These are phyloP conservation scores for Alternaria gaisen DNA, from an alignment of 2,329 filamentous ascomycete species.

Conservation along the genomic window DNA sequence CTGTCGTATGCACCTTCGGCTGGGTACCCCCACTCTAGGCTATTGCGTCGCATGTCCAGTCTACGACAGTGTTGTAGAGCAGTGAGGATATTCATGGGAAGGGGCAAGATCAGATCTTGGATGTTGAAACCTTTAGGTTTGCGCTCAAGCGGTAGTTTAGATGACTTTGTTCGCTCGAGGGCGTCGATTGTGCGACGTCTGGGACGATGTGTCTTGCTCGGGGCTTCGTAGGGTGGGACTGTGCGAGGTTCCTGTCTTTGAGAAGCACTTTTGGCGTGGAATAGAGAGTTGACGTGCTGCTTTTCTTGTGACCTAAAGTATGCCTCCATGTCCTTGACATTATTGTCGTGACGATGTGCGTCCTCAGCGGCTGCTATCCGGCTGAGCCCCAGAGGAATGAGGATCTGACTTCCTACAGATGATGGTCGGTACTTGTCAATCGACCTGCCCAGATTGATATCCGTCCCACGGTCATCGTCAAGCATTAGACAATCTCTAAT, in stretches of 20 bases:
- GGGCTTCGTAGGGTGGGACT: neutral
- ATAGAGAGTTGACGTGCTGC: neutral
- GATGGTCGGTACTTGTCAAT: slow-evolving; percentile 10
- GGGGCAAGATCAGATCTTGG: slow-evolving; percentile 31
- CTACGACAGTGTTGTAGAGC: slow-evolving; percentile 23
- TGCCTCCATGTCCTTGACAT: slow-evolving; percentile 9
- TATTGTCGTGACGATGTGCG: neutral
- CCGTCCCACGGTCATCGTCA: neutral
- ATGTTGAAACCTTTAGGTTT: slow-evolving; percentile 38
- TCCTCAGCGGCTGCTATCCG: too few species aligned
- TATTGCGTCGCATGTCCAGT: slow-evolving; percentile 33
- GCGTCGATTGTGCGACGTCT: slow-evolving; percentile 20
- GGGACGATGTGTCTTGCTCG: neutral
- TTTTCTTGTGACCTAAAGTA: slow-evolving; percentile 9
- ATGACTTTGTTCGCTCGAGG: slow-evolving; percentile 45
- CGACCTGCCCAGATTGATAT: slow-evolving; percentile 1
- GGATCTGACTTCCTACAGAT: neutral
- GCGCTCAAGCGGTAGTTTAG: slow-evolving; percentile 51
- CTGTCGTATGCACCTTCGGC: slow-evolving; percentile 17
- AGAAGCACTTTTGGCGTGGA: neutral
- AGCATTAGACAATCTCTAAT: neutral
- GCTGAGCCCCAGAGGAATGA: neutral
- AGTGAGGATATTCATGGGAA: slow-evolving; percentile 2
- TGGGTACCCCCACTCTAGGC: slow-evolving; percentile 29
- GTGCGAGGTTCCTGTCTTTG: neutral